Evolutionary conservation across 2,329 filamentous ascomycete genomes (phyloP).

Genomic region (Xenoacremonium recifei): DNA sequence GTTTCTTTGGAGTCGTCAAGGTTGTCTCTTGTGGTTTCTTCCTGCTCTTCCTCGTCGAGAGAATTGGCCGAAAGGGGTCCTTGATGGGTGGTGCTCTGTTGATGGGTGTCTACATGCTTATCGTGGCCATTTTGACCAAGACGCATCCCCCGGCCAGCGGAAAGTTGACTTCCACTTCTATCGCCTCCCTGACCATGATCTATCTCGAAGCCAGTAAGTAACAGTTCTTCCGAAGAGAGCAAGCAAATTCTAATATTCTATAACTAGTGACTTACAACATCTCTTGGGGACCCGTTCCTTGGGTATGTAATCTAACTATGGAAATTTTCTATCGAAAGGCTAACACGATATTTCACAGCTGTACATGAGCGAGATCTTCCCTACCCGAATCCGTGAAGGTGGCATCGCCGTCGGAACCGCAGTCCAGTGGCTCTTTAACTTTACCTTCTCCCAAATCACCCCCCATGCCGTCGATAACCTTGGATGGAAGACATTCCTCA

Average conservation of each 20-base stretch:
- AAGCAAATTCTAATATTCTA: slow-evolving; percentile 1
- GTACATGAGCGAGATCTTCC: slow-evolving; percentile 50
- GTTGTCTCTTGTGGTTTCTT: slow-evolving; percentile 46
- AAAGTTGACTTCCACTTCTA: slow-evolving; percentile 36
- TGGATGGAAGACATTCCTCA: slow-evolving; percentile 47
- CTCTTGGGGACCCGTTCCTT: slow-evolving; percentile 51
- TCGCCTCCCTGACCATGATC: slow-evolving; percentile 49
- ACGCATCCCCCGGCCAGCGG: slow-evolving; percentile 38
- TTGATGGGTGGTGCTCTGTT: slow-evolving; percentile 47
- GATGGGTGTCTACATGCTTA: slow-evolving; percentile 53
- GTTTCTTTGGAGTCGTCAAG: slow-evolving; percentile 53
- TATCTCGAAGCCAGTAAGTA: slow-evolving; percentile 44
- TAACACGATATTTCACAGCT: slow-evolving; percentile 28
- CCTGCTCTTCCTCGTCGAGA: slow-evolving; percentile 48
- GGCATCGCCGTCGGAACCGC: slow-evolving; percentile 49
- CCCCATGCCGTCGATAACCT: slow-evolving; percentile 46
- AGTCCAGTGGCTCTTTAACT: slow-evolving; percentile 53
- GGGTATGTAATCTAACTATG: slow-evolving; percentile 28
- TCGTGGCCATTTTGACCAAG: slow-evolving; percentile 47
- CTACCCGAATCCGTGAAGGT: slow-evolving; percentile 47
- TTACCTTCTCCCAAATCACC: slow-evolving; percentile 46
- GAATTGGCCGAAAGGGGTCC: slow-evolving; percentile 45
- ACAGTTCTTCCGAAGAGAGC: neutral
- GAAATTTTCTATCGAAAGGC: neutral
- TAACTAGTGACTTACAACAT: slow-evolving; percentile 42